Conservation (phyloP, 2,329 filamentous ascomycete species). For the Paraphaeosphaeria minitans region DNA sequence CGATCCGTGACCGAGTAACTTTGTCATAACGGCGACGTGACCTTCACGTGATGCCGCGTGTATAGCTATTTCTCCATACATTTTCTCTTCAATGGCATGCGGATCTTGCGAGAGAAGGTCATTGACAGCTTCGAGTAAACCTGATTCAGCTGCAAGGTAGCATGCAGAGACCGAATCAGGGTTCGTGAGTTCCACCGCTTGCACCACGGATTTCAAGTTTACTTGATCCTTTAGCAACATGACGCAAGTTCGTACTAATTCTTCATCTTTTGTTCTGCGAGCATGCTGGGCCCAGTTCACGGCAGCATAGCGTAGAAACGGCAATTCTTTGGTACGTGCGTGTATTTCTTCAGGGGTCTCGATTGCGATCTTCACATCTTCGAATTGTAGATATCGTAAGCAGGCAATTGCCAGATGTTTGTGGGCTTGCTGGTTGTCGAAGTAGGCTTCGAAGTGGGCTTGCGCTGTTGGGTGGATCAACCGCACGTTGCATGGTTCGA, state of each 20-base stretch:
- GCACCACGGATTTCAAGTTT: too few relatives aligned
- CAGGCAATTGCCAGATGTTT: not conserved
- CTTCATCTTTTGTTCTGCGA: not conserved
- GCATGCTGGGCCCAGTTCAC: constrained; percentile 5
- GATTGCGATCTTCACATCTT: not conserved
- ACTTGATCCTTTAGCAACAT: not conserved
- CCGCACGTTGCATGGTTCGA: not conserved
- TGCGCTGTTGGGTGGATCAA: constrained; percentile 6
- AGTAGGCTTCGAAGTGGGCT: not conserved
- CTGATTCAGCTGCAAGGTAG: constrained; percentile 4
- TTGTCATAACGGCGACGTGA: too few relatives aligned
- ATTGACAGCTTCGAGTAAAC: not conserved
- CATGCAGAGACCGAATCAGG: too few relatives aligned
- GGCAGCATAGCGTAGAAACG: constrained; percentile 6
- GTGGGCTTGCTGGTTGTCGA: not conserved
- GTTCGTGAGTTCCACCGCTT: too few relatives aligned
- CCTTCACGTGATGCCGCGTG: too few relatives aligned
- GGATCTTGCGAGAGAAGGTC: not conserved
- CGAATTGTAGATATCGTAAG: constrained; percentile 3
- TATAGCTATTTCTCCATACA: constrained; percentile 5
- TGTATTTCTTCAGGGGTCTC: not conserved
- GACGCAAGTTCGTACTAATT: not conserved
- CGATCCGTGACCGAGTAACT: too few relatives aligned
- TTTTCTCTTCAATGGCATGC: not conserved
- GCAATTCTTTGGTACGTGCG: not conserved